phyloP scores from a whole-genome alignment of 139 green algal species.

The Closterium sp. region DNA sequence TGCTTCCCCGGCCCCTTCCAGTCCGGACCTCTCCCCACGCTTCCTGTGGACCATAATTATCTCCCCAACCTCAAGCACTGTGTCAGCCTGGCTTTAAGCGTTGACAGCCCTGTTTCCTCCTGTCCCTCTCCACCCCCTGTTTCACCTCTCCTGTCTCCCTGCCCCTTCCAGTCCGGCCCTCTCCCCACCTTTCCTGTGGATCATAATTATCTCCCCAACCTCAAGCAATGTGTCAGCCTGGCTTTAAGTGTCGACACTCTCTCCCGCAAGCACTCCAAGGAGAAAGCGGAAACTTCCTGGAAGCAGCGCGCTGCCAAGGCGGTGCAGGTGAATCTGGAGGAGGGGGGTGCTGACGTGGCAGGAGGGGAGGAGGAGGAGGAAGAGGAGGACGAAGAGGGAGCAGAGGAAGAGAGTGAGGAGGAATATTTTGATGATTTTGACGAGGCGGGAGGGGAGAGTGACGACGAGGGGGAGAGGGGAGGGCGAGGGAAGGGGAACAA shows the following conservation, averaged over 20 bases:
- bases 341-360: not conserved
- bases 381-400: not conserved
- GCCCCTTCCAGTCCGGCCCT: not conserved
- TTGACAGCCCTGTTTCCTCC: not conserved
- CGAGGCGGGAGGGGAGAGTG: constrained; percentile 6
- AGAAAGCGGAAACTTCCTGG: constrained; percentile 8
- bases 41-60: no score
- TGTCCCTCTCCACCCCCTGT: not conserved
- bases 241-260: constrained; percentile 14
- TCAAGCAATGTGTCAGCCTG: constrained; percentile 17
- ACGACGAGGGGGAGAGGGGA: constrained; percentile 2
- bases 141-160: not conserved
- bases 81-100: not conserved
- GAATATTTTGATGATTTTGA: not conserved
- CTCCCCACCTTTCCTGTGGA: constrained; percentile 19
- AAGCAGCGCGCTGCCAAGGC: not conserved
- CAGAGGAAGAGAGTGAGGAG: not conserved
- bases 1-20: not conserved
- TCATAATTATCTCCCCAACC: not conserved
- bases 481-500: not conserved
- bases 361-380: not conserved
- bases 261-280: constrained; percentile 22
- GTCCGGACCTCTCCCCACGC: not conserved
- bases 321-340: constrained; percentile 9
- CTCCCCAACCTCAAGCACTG: no score